These are phyloP conservation scores for Hanseniaspora uvarum DNA, from an alignment of 1,139 yeast genomes.

Conservation along the genomic window DNA sequence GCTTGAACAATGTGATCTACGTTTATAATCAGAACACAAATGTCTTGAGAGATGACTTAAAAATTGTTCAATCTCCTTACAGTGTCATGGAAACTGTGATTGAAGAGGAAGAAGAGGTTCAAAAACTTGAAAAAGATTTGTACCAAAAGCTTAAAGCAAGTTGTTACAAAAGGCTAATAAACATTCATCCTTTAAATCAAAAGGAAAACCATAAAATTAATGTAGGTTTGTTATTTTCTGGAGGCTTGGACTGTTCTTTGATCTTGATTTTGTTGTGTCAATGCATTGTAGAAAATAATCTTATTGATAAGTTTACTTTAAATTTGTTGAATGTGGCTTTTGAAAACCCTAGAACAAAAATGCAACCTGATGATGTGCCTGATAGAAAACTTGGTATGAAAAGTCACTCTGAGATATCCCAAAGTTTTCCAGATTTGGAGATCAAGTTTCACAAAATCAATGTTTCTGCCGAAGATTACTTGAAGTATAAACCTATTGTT, in stretches of 20 bases:
- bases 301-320: conserved; percentile 30
- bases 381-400: conserved; percentile 64
- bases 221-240: conserved; percentile 71
- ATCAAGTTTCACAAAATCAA: conserved; percentile 57
- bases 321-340: conserved; percentile 93
- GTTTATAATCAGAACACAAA: conserved; percentile 31
- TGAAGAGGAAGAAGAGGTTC: conserved; percentile 23
- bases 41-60: conserved; percentile 20
- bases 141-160: conserved; percentile 33
- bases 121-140: conserved; percentile 24
- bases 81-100: conserved; percentile 20
- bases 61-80: conserved; percentile 18
- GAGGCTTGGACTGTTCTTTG: conserved; percentile 87
- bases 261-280: conserved; percentile 42
- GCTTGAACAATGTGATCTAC: conserved; percentile 43
- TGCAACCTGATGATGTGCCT: conserved; percentile 57
- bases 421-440: conserved; percentile 31
- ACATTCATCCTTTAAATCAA: conserved; percentile 48
- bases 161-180: conserved; percentile 42
- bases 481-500: conserved; percentile 44
- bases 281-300: conserved; percentile 19
- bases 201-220: conserved; percentile 24
- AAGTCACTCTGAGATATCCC: conserved; percentile 38
- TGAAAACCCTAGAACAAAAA: conserved; percentile 73
- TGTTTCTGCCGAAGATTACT: conserved; percentile 59